Conservation (phyloP, 192 early-diverging fungal genomes). For the Backusella luteola region DNA sequence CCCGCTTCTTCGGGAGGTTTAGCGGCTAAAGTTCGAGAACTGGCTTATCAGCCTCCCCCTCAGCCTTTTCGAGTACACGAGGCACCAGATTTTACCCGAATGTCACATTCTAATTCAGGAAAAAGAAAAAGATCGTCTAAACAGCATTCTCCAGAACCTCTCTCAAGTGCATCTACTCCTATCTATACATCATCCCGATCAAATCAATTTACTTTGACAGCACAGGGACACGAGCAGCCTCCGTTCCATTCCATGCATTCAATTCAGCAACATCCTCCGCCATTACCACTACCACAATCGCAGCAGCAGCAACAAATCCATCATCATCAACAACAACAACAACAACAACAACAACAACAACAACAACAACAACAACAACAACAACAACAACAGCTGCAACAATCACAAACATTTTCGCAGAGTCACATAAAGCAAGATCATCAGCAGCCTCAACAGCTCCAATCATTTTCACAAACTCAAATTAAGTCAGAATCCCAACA, state of each 20-base stretch:
- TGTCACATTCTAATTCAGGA: constrained; percentile 14
- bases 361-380: background rate
- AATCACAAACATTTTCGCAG: background rate
- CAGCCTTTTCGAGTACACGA: background rate
- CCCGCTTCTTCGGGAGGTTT: constrained; percentile 3
- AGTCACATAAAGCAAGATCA: background rate
- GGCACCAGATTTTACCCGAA: constrained; percentile 8
- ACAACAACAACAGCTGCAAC: background rate
- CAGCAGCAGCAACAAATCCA: background rate
- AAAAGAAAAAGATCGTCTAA: constrained; percentile 18
- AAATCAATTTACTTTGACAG: constrained; percentile 7
- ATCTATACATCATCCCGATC: constrained; percentile 2
- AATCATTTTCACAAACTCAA: background rate
- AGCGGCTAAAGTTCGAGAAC: constrained; percentile 20
- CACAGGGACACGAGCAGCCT: background rate
- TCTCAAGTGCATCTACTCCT: constrained; percentile 18
- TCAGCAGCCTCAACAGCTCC: background rate
- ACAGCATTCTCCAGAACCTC: constrained; percentile 3
- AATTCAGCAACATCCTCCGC: background rate
- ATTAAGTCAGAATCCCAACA: background rate
- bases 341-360: background rate
- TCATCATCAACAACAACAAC: background rate
- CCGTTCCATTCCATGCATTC: background rate
- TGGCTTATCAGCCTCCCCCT: background rate
- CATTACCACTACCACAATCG: background rate